A percentile compares a stretch with the other conserved stretches of the same genome.
These are phyloP conservation scores for Alternaria gansuensis DNA, from an alignment of 2,329 filamentous ascomycete species.

Conservation along the genomic window DNA sequence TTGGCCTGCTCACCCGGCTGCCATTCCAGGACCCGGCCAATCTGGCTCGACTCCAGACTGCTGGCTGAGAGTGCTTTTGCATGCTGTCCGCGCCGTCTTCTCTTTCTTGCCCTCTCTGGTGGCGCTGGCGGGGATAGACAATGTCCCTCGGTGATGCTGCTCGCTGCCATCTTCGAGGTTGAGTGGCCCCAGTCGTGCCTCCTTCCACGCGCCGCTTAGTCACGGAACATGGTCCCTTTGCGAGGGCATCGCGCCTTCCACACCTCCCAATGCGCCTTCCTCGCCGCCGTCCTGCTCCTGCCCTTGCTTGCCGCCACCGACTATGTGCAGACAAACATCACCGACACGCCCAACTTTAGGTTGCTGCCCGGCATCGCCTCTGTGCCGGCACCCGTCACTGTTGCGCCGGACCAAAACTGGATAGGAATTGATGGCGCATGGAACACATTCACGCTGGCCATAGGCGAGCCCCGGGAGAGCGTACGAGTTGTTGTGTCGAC, in stretches of 20 bases:
- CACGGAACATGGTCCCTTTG: slow-evolving; percentile 36
- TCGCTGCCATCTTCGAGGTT: slow-evolving; percentile 34
- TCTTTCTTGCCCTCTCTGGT: slow-evolving; percentile 24
- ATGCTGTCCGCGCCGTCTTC: slow-evolving; percentile 16
- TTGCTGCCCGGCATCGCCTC: slow-evolving; percentile 31
- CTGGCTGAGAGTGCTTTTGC: slow-evolving; percentile 20
- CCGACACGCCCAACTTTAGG: slow-evolving; percentile 30
- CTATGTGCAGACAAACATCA: slow-evolving; percentile 37
- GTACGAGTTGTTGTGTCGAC: slow-evolving; percentile 71
- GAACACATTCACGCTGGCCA: slow-evolving; percentile 72
- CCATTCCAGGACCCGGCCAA: slow-evolving; percentile 32
- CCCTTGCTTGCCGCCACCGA: slow-evolving; percentile 32
- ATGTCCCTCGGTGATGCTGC: slow-evolving; percentile 41
- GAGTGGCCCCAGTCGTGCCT: slow-evolving; percentile 32
- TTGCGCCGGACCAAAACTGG: slow-evolving; percentile 52
- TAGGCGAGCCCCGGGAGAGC: slow-evolving; percentile 63
- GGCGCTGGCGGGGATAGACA: slow-evolving; percentile 29
- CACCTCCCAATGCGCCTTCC: slow-evolving; percentile 27
- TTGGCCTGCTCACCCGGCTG: slow-evolving; percentile 33
- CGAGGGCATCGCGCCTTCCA: slow-evolving; percentile 30
- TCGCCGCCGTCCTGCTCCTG: slow-evolving; percentile 27
- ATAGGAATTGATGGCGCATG: slow-evolving; percentile 59
- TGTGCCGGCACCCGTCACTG: slow-evolving; percentile 44
- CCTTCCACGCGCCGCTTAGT: slow-evolving; percentile 32
- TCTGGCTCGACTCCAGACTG: slow-evolving; percentile 37